phyloP scores from a whole-genome alignment of 192 early-diverging fungal genomes.

The Rhizophagus sp. region DNA sequence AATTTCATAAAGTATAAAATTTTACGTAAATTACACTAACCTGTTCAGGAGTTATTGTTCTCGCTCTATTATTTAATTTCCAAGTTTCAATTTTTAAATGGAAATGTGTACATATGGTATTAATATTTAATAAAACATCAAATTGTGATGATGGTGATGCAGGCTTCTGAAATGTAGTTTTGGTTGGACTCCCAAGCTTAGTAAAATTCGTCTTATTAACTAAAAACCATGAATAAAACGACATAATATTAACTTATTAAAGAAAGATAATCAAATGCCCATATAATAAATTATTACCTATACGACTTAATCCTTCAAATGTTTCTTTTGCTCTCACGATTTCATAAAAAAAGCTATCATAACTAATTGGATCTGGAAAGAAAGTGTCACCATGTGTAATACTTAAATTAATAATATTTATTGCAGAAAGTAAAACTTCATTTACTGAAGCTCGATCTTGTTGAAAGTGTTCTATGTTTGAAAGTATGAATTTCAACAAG shows the following conservation, averaged over 20 bases:
- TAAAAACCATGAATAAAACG: neutral
- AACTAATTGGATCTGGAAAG: slow-evolving; percentile 50
- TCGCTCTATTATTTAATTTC: neutral
- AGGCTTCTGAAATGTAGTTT: neutral
- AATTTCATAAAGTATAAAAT: neutral
- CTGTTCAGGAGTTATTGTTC: slow-evolving; percentile 14
- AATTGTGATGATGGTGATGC: neutral
- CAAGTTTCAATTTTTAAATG: slow-evolving; percentile 22
- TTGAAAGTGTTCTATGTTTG: slow-evolving; percentile 42
- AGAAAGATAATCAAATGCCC: too few relatives aligned
- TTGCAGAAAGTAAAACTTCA: slow-evolving; percentile 23
- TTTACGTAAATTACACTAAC: neutral
- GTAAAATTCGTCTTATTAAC: slow-evolving; percentile 4
- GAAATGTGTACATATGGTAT: slow-evolving; percentile 21
- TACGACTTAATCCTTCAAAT: slow-evolving; percentile 6
- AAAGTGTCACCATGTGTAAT: slow-evolving; percentile 51
- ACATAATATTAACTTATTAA: neutral
- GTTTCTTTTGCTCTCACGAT: slow-evolving; percentile 44
- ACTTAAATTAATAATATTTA: slow-evolving; percentile 50
- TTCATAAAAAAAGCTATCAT: slow-evolving; percentile 56
- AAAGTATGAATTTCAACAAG: slow-evolving; percentile 44
- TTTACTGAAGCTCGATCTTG: neutral
- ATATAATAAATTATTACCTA: slow-evolving; percentile 8
- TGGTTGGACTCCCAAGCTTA: neutral
- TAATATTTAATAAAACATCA: slow-evolving; percentile 14